Evolutionary conservation across 306 rosid species (phyloP).

Genomic region (Citrullus colocynthis): DNA sequence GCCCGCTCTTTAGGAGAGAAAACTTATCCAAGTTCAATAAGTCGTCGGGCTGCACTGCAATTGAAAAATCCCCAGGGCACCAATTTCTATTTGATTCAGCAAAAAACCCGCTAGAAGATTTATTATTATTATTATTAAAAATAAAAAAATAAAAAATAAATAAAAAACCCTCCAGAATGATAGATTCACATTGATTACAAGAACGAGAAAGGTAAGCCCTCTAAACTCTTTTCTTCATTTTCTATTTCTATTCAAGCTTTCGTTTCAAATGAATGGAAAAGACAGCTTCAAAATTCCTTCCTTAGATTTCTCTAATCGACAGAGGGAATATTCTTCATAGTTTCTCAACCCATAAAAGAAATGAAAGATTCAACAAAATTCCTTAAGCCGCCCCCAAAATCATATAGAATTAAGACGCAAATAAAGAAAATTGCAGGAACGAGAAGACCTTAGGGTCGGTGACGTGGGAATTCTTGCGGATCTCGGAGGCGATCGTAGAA

Average conservation of each 20-base stretch:
- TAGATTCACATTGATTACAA: background rate
- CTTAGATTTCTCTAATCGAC: background rate
- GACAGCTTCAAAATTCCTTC: background rate
- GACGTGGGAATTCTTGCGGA: constrained; percentile 60
- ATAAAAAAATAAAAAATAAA: too few relatives aligned
- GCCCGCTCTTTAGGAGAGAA: background rate
- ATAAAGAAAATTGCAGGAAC: background rate
- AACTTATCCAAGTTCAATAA: background rate
- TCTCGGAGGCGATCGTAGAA: constrained; percentile 60
- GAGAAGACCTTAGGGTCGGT: constrained; percentile 57
- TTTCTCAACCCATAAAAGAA: background rate
- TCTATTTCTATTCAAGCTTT: background rate
- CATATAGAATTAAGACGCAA: background rate
- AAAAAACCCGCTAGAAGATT: background rate
- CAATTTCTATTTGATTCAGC: background rate
- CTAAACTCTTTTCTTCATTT: background rate
- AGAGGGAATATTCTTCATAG: background rate
- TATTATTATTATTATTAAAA: too few relatives aligned
- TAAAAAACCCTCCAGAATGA: background rate
- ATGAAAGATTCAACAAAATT: background rate
- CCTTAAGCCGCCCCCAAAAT: background rate
- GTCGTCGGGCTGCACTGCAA: background rate
- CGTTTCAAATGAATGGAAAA: background rate
- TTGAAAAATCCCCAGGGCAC: background rate
- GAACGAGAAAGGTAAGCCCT: background rate